These are phyloP conservation scores for Stellera chamaejasme DNA, from an alignment of 345 rosid genomes.

Conservation along the genomic window DNA sequence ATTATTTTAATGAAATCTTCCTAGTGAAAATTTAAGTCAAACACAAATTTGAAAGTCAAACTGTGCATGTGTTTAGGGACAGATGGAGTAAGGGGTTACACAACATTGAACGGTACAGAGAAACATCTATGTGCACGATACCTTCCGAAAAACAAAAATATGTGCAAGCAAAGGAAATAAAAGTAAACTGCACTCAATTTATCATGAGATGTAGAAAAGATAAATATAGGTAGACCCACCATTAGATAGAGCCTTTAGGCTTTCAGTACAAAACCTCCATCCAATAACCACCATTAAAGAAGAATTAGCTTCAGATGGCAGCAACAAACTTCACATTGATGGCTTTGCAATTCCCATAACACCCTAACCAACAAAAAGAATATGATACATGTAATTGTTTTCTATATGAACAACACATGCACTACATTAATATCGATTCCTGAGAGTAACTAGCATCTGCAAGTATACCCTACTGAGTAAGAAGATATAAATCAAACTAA, in stretches of 20 bases:
- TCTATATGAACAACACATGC: too few relatives aligned
- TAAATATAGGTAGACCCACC: slow-evolving; percentile 4
- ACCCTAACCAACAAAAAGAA: slow-evolving; percentile 40
- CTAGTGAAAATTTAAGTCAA: too few relatives aligned
- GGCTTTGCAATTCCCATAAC: slow-evolving; percentile 73
- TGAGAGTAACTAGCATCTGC: too few relatives aligned
- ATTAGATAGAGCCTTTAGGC: slow-evolving; percentile 6
- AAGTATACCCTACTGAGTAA: too few relatives aligned
- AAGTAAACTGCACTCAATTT: too few relatives aligned
- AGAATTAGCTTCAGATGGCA: slow-evolving; percentile 50
- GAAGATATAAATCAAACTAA: too few relatives aligned
- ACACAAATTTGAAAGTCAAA: too few relatives aligned
- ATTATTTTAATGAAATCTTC: too few relatives aligned
- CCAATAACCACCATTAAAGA: slow-evolving; percentile 21
- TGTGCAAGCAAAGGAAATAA: neutral
- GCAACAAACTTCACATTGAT: slow-evolving; percentile 53
- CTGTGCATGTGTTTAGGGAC: too few relatives aligned
- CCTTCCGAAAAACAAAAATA: too few relatives aligned
- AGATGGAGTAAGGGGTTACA: too few relatives aligned
- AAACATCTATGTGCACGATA: neutral
- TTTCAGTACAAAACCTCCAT: slow-evolving; percentile 19
- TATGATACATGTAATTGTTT: neutral
- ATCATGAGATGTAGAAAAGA: neutral
- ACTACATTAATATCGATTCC: too few relatives aligned
- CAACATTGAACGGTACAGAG: neutral